Conservation (phyloP, 768 basidiomycete genomes). For the Suillus paluster region DNA sequence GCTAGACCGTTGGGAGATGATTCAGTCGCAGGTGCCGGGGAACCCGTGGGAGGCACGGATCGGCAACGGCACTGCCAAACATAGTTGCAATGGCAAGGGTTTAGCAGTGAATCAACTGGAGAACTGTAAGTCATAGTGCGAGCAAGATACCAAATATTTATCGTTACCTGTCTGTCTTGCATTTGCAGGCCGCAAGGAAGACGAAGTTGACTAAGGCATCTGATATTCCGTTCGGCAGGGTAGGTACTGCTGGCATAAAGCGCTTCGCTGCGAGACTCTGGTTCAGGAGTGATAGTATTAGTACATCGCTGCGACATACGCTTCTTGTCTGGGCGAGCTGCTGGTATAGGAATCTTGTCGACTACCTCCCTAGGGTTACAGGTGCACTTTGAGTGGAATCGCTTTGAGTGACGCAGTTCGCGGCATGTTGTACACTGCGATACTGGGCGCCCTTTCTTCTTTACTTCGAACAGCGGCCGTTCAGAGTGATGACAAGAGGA, state of each 20-base stretch:
- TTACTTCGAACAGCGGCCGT: slow-evolving; percentile 89
- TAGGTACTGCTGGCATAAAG: slow-evolving; percentile 72
- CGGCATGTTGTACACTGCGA: slow-evolving; percentile 90
- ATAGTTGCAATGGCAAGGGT: slow-evolving; percentile 65
- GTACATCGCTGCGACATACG: slow-evolving; percentile 23
- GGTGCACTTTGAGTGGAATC: slow-evolving; percentile 81
- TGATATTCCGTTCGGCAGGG: slow-evolving; percentile 74
- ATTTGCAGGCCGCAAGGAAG: slow-evolving; percentile 39
- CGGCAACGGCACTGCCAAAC: slow-evolving; percentile 60
- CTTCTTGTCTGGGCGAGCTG: slow-evolving; percentile 37
- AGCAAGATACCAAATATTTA: slow-evolving; percentile 7
- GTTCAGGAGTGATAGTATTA: slow-evolving; percentile 21
- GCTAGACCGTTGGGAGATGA: slow-evolving; percentile 29
- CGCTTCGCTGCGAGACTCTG: slow-evolving; percentile 52
- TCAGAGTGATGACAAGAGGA: slow-evolving; percentile 87
- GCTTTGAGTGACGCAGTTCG: slow-evolving; percentile 78
- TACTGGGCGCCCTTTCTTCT: slow-evolving; percentile 91
- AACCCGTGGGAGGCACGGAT: slow-evolving; percentile 9
- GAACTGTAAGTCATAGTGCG: slow-evolving; percentile 12
- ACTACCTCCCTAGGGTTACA: slow-evolving; percentile 53
- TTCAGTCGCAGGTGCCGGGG: background rate
- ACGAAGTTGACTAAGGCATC: slow-evolving; percentile 48
- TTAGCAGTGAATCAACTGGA: slow-evolving; percentile 63
- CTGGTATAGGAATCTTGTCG: slow-evolving; percentile 37
- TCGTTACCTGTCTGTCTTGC: slow-evolving; percentile 54